phyloP scores from a whole-genome alignment of 306 rosid species.

The Echinosophora koreensis region DNA sequence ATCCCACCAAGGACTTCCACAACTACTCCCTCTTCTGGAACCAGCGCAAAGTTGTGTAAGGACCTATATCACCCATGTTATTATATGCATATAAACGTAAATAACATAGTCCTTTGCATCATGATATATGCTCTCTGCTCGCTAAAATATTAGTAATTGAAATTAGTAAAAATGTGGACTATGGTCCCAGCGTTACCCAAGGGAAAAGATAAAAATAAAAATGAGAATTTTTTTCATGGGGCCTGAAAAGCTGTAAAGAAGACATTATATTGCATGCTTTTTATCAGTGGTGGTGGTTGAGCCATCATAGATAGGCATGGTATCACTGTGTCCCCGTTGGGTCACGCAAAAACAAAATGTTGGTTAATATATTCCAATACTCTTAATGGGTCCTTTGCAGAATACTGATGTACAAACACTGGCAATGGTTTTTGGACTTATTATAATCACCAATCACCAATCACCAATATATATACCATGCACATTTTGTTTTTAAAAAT shows the following conservation, averaged over 20 bases:
- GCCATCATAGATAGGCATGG: neutral
- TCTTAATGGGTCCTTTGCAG: neutral
- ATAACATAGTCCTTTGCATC: neutral
- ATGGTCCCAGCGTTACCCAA: neutral
- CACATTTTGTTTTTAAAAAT: neutral
- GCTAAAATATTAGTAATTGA: neutral
- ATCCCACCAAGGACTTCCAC: constrained; percentile 84
- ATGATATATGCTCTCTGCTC: no score
- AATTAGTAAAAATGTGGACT: neutral
- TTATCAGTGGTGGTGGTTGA: constrained; percentile 34
- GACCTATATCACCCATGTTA: neutral
- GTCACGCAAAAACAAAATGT: constrained; percentile 13
- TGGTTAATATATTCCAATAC: constrained; percentile 1
- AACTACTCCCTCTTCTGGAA: constrained; percentile 87
- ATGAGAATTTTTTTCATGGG: neutral
- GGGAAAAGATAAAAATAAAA: neutral
- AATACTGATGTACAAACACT: neutral
- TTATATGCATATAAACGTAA: neutral
- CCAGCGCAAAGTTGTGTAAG: constrained; percentile 94
- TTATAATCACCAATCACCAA: neutral
- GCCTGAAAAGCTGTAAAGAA: constrained; percentile 34
- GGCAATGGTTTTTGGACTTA: constrained; percentile 28
- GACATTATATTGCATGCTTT: constrained; percentile 22
- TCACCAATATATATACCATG: neutral
- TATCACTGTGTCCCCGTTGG: constrained; percentile 1